Base-by-base conservation (phyloP, 345 rosid species). In the Pistacia vera region DNA sequence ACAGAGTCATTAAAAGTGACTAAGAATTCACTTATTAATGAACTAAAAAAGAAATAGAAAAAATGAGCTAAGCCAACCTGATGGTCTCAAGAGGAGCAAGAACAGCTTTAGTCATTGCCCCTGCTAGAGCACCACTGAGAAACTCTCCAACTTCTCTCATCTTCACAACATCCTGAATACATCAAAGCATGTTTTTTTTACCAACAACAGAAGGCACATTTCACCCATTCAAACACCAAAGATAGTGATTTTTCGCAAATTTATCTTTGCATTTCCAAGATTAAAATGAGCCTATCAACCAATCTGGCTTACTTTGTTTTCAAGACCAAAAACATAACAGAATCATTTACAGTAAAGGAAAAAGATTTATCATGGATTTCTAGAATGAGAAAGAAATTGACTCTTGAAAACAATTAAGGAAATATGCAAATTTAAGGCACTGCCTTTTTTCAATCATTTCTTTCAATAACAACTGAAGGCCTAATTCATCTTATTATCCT, bases 61-160 rank as follows among this genome's bases (percentile, higher is more conserved):
- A 22, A 59, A 41, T 59, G 11, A 61, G 36, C n/a, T 18, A 62
- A 68, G 56, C 84, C 49, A 74, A 92, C 98, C 98, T 97, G 88
- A 97, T 91, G 46, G 97, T 97, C 80, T 96, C 99, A 33, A 96
- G 87, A 73, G 99, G 99, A 86, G 99, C 99, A 69, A 96, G 99
- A 75, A 92, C 84, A 77, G 97, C 97, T 88, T 97, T 97, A 44
- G 99, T 89, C 99, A 97, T 92, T 35, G 97, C 99, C 68, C 99
- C 98, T 1, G 99, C 97, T 77, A 94, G 81, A 79, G 99, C 99
- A 68, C 97, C 98, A 74, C 99, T 97, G 59, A 94, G 89, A 86
- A 97, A 97, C 82, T 97, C 99, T 38, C 94, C 85, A 46, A 82
- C 94, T 91, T 91, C 99, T 77, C 97, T 91, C 65, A 87, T 82